Evolutionary conservation across 208 protist genomes (phyloP).

Genomic region (Acanthamoeba culbertsoni): DNA sequence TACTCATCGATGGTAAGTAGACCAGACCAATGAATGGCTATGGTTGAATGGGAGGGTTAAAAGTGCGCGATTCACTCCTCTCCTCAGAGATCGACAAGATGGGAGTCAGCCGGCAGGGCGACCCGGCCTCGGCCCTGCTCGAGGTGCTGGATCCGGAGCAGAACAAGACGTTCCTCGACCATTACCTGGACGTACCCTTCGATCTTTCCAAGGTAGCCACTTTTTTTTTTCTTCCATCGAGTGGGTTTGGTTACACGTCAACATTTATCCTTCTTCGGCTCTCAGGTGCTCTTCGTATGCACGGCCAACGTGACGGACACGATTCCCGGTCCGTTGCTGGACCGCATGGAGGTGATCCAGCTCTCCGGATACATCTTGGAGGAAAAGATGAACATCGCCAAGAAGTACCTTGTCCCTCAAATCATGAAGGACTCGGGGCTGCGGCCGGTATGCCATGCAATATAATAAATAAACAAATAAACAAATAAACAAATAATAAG

Average conservation of each 20-base stretch:
- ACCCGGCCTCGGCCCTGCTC: slow-evolving; percentile 87
- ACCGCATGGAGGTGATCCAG: slow-evolving; percentile 89
- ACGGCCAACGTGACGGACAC: slow-evolving; percentile 88
- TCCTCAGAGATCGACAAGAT: slow-evolving; percentile 85
- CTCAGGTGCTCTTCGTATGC: slow-evolving; percentile 87
- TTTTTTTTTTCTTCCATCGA: background rate
- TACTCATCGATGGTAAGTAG: slow-evolving; percentile 86
- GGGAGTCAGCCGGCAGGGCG: slow-evolving; percentile 68
- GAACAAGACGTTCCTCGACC: slow-evolving; percentile 87
- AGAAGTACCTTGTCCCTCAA: slow-evolving; percentile 47
- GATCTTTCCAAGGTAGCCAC: slow-evolving; percentile 81
- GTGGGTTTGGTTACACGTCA: no score
- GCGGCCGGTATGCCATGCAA: background rate
- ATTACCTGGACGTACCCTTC: slow-evolving; percentile 88
- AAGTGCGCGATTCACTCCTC: no score
- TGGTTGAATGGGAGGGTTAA: no score
- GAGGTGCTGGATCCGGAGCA: slow-evolving; percentile 91
- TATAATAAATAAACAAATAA: no score
- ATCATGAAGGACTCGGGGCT: background rate
- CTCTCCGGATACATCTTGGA: slow-evolving; percentile 85
- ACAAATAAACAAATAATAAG: no score
- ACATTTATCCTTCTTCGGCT: no score
- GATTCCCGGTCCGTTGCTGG: slow-evolving; percentile 86
- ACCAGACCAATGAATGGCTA: background rate
- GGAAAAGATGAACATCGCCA: slow-evolving; percentile 48